Base-by-base conservation (phyloP, 1,139 yeast species). In the Hanseniaspora sp. region DNA sequence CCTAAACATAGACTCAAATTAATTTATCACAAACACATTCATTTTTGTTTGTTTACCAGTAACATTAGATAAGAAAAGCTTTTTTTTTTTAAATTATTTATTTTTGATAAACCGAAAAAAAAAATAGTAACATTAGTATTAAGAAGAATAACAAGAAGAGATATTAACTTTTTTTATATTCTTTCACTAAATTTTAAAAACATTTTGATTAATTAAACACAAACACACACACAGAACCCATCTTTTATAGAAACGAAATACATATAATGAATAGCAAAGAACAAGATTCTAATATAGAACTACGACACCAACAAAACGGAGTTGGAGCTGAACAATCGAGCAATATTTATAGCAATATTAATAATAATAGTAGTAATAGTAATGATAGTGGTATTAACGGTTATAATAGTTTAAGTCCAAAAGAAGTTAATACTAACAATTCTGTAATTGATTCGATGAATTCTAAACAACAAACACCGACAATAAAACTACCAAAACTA, bases 351-450 rank as follows among this genome's bases (percentile, higher is more conserved):
- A 41, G 33, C n/a, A 37, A 29, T 33, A 39, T 1, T n/a, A 46
- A 34, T 9, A 40, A 28, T 7, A 40, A 12, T 34, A 41, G 7
- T 4, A 35, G 23, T 23, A 34, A 12, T 7, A 52, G 12, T 34
- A 44, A 28, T 15, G 30, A 30, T 18, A 44, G 44, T 17, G 29
- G 17, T 40, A 43, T 39, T 31, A 41, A 54, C 42, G 23, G 33
- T 23, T 41, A 30, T 29, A 30, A 40, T 18, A 33, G 34, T 29
- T 41, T 42, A 15, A 52, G n/a, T 15, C 18, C 29, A 28, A 40
- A 39, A 7, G 31, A 37, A 8, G 17, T 17, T n/a, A 43, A 33
- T 52, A 52, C 55, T 46, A 52, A 52, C 55, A 52, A 52, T 23
- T 34, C 18, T 33, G 11, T 9, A 17, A 31, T 17, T 15, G 49